Evolutionary conservation across 306 rosid species (phyloP).

Genomic region (Urtica urens): DNA sequence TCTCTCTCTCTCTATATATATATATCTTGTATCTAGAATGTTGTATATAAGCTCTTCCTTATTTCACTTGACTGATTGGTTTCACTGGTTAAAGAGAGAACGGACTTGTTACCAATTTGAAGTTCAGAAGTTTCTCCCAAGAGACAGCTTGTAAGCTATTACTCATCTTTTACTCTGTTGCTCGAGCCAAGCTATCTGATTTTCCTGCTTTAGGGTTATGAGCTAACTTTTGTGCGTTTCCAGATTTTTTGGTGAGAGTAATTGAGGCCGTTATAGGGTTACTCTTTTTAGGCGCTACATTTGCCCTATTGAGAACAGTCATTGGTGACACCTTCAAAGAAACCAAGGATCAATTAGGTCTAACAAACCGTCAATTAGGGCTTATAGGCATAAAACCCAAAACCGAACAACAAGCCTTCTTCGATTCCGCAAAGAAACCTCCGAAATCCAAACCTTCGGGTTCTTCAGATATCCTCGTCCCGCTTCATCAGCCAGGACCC

Average conservation of each 20-base stretch:
- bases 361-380: constrained; percentile 60
- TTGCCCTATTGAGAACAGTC: constrained; percentile 55
- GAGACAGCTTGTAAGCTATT: constrained; percentile 52
- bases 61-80: neutral
- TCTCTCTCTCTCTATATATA: no score
- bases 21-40: no score
- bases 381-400: constrained; percentile 69
- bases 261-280: constrained; percentile 46
- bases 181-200: neutral
- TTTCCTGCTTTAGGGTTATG: neutral
- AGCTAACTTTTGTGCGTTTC: constrained; percentile 5
- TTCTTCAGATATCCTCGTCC: constrained; percentile 70
- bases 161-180: neutral
- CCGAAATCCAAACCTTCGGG: constrained; percentile 54
- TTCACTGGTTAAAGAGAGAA: constrained; percentile 45
- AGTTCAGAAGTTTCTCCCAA: constrained; percentile 31
- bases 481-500: constrained; percentile 63
- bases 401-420: constrained; percentile 29
- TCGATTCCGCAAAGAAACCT: constrained; percentile 55
- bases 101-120: constrained; percentile 36
- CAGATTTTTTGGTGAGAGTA: constrained; percentile 60
- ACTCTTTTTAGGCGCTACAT: constrained; percentile 47
- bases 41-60: no score
- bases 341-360: constrained; percentile 32
- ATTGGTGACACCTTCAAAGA: constrained; percentile 31